A percentile compares a stretch with the other conserved stretches of the same genome.
Conservation (phyloP, 2,329 filamentous ascomycete genomes). For the Beauveria rudraprayagi region DNA sequence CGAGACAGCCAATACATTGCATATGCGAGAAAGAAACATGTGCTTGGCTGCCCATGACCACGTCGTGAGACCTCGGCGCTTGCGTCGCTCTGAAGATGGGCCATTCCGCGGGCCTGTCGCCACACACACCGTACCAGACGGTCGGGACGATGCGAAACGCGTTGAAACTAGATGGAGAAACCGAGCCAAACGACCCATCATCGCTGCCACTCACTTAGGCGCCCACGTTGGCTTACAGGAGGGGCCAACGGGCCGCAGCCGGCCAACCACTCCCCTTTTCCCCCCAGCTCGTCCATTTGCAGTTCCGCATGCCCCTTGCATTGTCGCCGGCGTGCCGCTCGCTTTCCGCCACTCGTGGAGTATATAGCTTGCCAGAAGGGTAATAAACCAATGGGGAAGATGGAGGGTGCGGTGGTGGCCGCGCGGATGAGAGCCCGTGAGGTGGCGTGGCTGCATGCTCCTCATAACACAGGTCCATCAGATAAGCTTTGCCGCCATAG, state of each 20-base stretch:
- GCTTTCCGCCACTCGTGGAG: not conserved
- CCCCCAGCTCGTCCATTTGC: not conserved
- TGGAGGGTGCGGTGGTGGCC: too few species aligned
- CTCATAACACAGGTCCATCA: not conserved
- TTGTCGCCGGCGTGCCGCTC: not conserved
- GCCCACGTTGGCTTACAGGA: not conserved
- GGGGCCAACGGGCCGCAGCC: not conserved
- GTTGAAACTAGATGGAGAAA: not conserved
- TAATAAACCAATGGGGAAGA: not conserved
- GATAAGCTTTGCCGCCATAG: not conserved
- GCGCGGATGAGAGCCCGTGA: not conserved
- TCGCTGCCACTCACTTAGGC: not conserved
- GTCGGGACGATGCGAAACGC: conserved; percentile 9
- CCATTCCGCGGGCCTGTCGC: not conserved
- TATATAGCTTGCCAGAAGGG: not conserved
- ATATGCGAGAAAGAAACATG: not conserved
- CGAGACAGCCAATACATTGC: too few species aligned
- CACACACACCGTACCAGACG: not conserved
- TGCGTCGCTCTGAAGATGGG: not conserved
- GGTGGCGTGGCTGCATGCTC: not conserved
- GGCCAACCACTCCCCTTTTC: not conserved
- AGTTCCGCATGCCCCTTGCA: not conserved
- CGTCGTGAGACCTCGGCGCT: not conserved
- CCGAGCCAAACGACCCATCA: not conserved
- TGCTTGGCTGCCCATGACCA: not conserved